A percentile compares a stretch with the other conserved stretches of the same genome.
phyloP scores from a whole-genome alignment of 2,329 filamentous ascomycete species.

The Blumeria graminis region DNA sequence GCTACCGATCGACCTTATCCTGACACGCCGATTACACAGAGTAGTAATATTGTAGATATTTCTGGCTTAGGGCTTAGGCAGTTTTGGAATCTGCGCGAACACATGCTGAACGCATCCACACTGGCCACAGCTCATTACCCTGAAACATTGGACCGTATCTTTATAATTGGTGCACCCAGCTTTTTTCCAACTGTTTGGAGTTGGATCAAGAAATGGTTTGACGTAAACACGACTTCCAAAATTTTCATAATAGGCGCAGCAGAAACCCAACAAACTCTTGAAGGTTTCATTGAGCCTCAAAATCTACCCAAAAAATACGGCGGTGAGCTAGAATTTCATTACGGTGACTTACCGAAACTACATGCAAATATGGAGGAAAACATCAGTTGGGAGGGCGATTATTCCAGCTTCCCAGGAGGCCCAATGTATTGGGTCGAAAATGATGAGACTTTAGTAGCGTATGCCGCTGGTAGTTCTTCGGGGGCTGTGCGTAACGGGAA shows the following conservation, averaged over 20 bases:
- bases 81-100: conserved; percentile 82
- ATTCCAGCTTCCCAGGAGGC: conserved; percentile 28
- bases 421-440: conserved; percentile 32
- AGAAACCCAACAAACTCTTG: conserved; percentile 55
- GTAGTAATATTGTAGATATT: conserved; percentile 89
- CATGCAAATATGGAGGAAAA: conserved; percentile 33
- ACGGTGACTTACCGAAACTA: conserved; percentile 49
- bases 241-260: conserved; percentile 64
- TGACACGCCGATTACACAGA: conserved; percentile 71
- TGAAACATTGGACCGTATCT: conserved; percentile 71
- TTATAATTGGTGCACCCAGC: conserved; percentile 66
- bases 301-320: conserved; percentile 83
- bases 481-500: conserved; percentile 22
- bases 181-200: conserved; percentile 91
- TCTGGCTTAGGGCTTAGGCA: conserved; percentile 69
- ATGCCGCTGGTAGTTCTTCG: conserved; percentile 25
- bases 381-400: conserved; percentile 26
- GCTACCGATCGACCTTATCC: conserved; percentile 46
- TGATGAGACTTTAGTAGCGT: conserved; percentile 21
- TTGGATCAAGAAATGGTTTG: conserved; percentile 91
- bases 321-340: conserved; percentile 61
- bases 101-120: conserved; percentile 81
- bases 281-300: conserved; percentile 53
- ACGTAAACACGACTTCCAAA: conserved; percentile 81
- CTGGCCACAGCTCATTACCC: conserved; percentile 87